Conservation (phyloP, 805 yeast species). For the Lachancea sp. region DNA sequence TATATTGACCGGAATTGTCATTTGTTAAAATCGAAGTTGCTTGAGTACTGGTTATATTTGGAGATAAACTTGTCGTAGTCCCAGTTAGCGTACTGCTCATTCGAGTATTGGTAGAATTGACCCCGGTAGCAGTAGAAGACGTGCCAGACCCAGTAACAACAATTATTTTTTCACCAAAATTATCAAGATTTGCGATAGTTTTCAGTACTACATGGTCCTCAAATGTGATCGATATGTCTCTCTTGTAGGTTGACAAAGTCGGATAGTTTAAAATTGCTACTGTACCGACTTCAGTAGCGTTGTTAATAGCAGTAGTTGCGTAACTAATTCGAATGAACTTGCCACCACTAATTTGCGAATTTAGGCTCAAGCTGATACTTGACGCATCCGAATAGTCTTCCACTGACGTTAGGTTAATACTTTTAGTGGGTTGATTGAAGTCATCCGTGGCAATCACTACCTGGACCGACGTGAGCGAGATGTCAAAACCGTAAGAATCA, state of each 20-base stretch:
- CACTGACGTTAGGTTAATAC: constrained; percentile 22
- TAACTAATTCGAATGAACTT: constrained; percentile 24
- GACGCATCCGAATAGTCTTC: constrained; percentile 23
- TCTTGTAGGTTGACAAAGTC: constrained; percentile 8
- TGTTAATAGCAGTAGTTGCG: constrained; percentile 14
- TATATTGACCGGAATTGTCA: background rate
- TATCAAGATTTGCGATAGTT: constrained; percentile 10
- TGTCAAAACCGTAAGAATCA: constrained; percentile 17
- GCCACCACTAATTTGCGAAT: constrained; percentile 27
- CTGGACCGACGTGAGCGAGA: constrained; percentile 17
- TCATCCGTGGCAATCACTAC: constrained; percentile 22
- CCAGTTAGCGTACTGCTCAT: background rate
- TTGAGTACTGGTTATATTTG: background rate
- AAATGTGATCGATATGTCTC: constrained; percentile 15
- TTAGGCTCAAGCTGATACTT: constrained; percentile 16
- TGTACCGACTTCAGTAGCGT: constrained; percentile 14
- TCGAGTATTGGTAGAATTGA: background rate
- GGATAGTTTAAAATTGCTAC: constrained; percentile 14
- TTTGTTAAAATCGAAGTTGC: background rate
- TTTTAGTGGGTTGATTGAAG: constrained; percentile 23
- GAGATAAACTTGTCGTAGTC: background rate
- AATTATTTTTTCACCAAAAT: constrained; percentile 4
- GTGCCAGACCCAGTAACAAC: constrained; percentile 5
- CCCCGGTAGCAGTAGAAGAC: background rate
- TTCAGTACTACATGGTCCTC: constrained; percentile 10